These are phyloP conservation scores for Yarrowia sp. DNA, from an alignment of 805 yeast genomes.

Conservation along the genomic window DNA sequence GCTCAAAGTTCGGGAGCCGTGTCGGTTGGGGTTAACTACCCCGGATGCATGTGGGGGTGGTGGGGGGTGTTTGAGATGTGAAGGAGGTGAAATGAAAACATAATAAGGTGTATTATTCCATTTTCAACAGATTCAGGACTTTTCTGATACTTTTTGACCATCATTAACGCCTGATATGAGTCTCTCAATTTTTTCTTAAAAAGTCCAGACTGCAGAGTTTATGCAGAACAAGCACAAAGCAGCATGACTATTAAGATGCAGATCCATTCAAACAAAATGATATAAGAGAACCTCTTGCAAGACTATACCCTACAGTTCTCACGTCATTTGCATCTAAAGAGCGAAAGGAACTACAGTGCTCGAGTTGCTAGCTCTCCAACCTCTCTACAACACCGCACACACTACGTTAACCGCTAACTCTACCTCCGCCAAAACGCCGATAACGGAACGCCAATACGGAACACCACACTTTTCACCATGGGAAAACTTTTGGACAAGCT, in stretches of 20 bases:
- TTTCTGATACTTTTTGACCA: too few relatives aligned
- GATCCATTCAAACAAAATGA: background rate
- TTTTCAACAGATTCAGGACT: too few relatives aligned
- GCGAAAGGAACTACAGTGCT: too few relatives aligned
- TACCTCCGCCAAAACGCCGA: conserved; percentile 13
- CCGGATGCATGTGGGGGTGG: background rate
- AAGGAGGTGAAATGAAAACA: too few relatives aligned
- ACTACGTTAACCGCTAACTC: too few relatives aligned
- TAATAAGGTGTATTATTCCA: too few relatives aligned
- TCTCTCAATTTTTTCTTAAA: too few relatives aligned
- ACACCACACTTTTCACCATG: background rate
- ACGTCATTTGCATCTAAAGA: background rate
- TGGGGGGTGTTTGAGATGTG: background rate
- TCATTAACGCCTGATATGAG: too few relatives aligned
- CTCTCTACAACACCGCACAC: too few relatives aligned
- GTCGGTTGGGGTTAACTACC: conserved; percentile 7
- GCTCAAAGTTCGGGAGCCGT: conserved; percentile 21
- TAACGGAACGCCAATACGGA: background rate
- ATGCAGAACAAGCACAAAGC: conserved; percentile 15
- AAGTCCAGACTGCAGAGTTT: background rate
- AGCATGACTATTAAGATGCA: conserved; percentile 15
- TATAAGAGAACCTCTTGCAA: background rate
- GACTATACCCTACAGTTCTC: background rate
- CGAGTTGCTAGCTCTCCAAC: too few relatives aligned
- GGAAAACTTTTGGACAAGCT: background rate